These are phyloP conservation scores for Russula abietina DNA, from an alignment of 768 basidiomycete genomes.

Conservation along the genomic window DNA sequence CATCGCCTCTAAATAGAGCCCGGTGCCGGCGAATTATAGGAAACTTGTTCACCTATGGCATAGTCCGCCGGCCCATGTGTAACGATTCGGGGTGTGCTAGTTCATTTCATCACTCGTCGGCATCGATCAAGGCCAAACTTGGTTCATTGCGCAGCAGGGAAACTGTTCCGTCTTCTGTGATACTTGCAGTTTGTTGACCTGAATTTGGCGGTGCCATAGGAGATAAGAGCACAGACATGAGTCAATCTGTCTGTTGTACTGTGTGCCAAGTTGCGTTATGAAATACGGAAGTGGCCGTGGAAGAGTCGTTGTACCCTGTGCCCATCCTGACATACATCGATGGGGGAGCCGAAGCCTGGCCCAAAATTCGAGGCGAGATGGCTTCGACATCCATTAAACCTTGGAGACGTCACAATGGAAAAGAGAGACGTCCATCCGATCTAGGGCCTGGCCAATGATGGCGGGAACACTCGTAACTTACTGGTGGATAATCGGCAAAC, in stretches of 20 bases:
- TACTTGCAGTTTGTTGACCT: background rate
- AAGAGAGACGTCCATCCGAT: background rate
- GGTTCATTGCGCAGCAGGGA: constrained; percentile 16
- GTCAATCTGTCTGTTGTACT: constrained; percentile 5
- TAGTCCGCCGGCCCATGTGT: background rate
- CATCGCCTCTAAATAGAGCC: background rate
- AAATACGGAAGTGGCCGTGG: background rate
- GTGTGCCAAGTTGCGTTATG: background rate
- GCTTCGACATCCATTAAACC: background rate
- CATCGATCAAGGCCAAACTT: background rate
- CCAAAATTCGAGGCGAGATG: background rate
- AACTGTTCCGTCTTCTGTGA: constrained; percentile 5
- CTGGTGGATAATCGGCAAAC: constrained; percentile 1
- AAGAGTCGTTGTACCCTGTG: background rate
- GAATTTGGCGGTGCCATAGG: constrained; percentile 3
- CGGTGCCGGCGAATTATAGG: background rate
- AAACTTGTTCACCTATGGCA: background rate
- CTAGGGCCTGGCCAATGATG: background rate
- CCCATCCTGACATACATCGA: background rate
- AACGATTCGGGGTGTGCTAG: background rate
- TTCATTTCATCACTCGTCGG: background rate
- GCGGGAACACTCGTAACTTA: background rate
- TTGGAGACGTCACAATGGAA: too few species aligned
- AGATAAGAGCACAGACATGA: constrained; percentile 8
- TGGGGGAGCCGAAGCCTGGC: background rate